These are phyloP conservation scores for Liquidambar formosana DNA, from an alignment of 164 flowering plant genomes.

Conservation along the genomic window DNA sequence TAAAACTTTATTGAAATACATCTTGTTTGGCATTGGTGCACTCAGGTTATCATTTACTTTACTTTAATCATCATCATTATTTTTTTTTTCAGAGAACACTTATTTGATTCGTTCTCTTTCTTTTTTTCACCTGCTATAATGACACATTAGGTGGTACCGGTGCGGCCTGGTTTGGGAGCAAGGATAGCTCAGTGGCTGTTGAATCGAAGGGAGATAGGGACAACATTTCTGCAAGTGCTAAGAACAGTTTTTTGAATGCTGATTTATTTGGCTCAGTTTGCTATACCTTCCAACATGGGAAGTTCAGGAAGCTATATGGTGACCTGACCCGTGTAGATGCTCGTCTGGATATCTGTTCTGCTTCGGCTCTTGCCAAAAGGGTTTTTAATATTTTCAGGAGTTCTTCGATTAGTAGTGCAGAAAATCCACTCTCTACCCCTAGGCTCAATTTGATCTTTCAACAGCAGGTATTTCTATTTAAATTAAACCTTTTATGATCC, in stretches of 20 bases:
- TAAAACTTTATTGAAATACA: neutral
- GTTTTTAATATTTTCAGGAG: constrained; percentile 34
- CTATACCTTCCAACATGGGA: constrained; percentile 77
- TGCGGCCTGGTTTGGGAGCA: constrained; percentile 57
- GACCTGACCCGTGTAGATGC: constrained; percentile 87
- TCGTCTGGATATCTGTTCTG: constrained; percentile 75
- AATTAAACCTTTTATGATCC: neutral
- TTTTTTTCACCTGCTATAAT: neutral
- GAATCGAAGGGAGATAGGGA: constrained; percentile 27
- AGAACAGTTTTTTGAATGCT: constrained; percentile 42
- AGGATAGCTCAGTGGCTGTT: constrained; percentile 20
- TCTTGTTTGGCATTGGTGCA: neutral
- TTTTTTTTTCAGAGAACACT: neutral
- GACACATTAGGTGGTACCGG: constrained; percentile 57
- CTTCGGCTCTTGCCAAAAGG: constrained; percentile 52
- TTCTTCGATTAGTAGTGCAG: constrained; percentile 28
- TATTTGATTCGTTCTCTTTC: neutral
- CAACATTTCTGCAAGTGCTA: constrained; percentile 9
- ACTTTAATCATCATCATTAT: neutral
- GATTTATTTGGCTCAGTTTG: constrained; percentile 81
- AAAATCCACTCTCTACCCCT: constrained; percentile 54
- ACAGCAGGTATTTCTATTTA: constrained; percentile 69
- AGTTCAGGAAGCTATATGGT: constrained; percentile 50
- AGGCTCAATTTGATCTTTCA: constrained; percentile 69
- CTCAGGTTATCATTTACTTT: neutral